Percentiles rank a stretch among this genome's conserved stretches.
Conservation (phyloP, 2,329 filamentous ascomycete genomes). For the Ophiostoma angusticollis region DNA sequence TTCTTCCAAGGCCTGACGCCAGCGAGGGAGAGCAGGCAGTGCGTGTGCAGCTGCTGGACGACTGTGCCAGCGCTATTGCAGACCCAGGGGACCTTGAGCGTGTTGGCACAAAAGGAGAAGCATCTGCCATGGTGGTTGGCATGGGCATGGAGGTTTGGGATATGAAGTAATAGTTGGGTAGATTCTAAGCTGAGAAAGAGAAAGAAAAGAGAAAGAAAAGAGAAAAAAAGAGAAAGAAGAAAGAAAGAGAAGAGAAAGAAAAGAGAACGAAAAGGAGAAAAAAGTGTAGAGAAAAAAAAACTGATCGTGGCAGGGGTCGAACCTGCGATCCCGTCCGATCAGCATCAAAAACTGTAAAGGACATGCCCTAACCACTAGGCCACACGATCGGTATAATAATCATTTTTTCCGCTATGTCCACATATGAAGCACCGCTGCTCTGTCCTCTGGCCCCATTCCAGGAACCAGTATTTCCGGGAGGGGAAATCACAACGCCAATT, state of each 20-base stretch:
- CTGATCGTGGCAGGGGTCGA: slow-evolving; percentile 19
- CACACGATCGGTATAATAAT: slow-evolving; percentile 13
- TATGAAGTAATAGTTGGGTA: not conserved
- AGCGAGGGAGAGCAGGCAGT: not conserved
- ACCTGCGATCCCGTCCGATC: slow-evolving; percentile 18
- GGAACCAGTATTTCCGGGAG: no score
- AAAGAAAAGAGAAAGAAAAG: not conserved
- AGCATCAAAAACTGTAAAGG: slow-evolving; percentile 15
- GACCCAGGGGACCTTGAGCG: slow-evolving; percentile 42
- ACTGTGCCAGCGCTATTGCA: slow-evolving; percentile 45
- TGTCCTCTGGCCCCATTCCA: no score
- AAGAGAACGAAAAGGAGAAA: not conserved
- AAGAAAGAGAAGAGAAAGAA: not conserved
- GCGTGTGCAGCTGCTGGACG: slow-evolving; percentile 29
- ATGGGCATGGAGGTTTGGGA: slow-evolving; percentile 35
- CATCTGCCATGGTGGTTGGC: slow-evolving; percentile 26
- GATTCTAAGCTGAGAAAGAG: not conserved
- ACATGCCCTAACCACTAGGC: slow-evolving; percentile 19
- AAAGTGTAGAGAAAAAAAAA: not conserved
- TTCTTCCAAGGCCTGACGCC: not conserved
- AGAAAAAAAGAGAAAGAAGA: not conserved
- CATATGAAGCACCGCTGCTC: not conserved
- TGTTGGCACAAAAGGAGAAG: slow-evolving; percentile 14
- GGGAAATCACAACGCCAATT: not conserved
- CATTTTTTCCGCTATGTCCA: not conserved